A percentile compares a stretch with the other conserved stretches of the same genome.
phyloP scores from a whole-genome alignment of 495 filamentous ascomycete species.

The Penicillium desertorum region DNA sequence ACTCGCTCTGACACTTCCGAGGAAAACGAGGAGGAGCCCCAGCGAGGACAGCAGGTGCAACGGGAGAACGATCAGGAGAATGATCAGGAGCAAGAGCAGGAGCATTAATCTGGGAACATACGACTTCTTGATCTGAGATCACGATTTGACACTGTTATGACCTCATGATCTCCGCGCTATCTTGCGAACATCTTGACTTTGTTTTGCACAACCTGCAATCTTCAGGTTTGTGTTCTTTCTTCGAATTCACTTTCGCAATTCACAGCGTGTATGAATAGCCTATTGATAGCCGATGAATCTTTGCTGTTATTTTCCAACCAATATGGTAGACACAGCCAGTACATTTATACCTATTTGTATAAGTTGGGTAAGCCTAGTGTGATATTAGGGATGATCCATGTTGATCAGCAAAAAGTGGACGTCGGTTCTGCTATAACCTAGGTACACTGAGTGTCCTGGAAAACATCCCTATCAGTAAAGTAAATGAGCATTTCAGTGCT shows the following conservation, averaged over 20 bases:
- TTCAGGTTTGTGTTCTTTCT: neutral
- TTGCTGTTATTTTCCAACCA: neutral
- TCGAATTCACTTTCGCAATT: neutral
- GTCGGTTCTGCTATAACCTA: neutral
- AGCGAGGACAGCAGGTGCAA: neutral
- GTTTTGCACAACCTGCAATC: neutral
- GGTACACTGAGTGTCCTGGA: neutral
- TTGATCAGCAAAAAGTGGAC: neutral
- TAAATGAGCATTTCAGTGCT: neutral
- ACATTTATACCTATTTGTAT: neutral
- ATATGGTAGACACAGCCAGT: no score
- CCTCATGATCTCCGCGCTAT: neutral
- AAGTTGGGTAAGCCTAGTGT: neutral
- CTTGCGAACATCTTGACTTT: neutral
- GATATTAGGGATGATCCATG: neutral
- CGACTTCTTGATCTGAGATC: neutral
- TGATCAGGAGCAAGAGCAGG: neutral
- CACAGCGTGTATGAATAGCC: neutral
- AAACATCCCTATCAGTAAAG: neutral
- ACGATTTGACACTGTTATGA: neutral
- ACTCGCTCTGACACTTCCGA: neutral
- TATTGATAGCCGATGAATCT: neutral
- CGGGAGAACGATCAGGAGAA: no score
- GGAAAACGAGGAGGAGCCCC: neutral
- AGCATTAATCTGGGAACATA: neutral